Evolutionary conservation across 2,329 filamentous ascomycete genomes (phyloP).

Genomic region (Pestalotiopsis sp.): DNA sequence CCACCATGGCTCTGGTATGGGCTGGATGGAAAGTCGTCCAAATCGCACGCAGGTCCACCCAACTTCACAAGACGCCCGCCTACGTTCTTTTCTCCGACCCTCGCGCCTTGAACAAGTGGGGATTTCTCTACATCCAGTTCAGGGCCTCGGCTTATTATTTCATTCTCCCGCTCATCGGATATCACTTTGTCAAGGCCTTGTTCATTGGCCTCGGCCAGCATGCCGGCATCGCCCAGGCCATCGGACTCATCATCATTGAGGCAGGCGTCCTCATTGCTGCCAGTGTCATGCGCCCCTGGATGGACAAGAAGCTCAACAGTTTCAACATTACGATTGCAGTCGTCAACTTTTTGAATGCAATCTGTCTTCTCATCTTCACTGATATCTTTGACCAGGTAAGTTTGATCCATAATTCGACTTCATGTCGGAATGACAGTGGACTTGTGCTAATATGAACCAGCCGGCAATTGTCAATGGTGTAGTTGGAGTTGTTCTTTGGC

Average conservation of each 20-base stretch:
- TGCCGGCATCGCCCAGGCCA: slow-evolving; percentile 72
- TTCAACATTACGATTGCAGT: slow-evolving; percentile 93
- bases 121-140: slow-evolving; percentile 96
- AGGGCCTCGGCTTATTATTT: slow-evolving; percentile 96
- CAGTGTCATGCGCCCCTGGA: slow-evolving; percentile 86
- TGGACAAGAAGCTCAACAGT: slow-evolving; percentile 97
- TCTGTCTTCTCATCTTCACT: slow-evolving; percentile 89
- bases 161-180: slow-evolving; percentile 77
- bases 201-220: slow-evolving; percentile 83
- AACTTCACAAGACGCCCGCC: slow-evolving; percentile 93
- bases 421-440: neutral
- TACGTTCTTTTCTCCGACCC: slow-evolving; percentile 97
- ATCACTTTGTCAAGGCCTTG: slow-evolving; percentile 85
- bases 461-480: slow-evolving; percentile 83
- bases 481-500: slow-evolving; percentile 86
- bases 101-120: slow-evolving; percentile 95
- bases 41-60: slow-evolving; percentile 84
- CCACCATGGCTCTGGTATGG: slow-evolving; percentile 79
- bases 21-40: slow-evolving; percentile 87
- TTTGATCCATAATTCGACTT: too few relatives aligned
- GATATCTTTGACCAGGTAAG: slow-evolving; percentile 63
- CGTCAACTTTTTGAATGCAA: slow-evolving; percentile 87
- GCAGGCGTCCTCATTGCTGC: slow-evolving; percentile 75
- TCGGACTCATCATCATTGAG: slow-evolving; percentile 84
- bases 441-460: slow-evolving; percentile 52